Evolutionary conservation across 2,329 filamentous ascomycete genomes (phyloP), one percentile per base, ranked within the genome.

Genomic region (Dichotomopilus funicola): DNA sequence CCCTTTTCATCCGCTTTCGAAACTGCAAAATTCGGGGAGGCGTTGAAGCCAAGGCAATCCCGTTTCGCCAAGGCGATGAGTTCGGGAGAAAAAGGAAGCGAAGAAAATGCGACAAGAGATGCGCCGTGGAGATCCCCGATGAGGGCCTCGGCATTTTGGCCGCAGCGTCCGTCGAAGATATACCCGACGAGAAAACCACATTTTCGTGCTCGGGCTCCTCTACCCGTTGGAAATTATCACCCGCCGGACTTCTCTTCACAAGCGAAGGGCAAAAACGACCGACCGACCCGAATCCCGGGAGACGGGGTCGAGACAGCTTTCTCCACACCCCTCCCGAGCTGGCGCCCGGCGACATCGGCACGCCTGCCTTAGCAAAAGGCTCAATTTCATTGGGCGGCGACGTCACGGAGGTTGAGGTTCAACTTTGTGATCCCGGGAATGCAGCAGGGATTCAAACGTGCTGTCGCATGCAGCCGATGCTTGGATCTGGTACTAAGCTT

Each of bases 291-390:
- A 42, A 12, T 7, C 12, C 40, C 58, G 60, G 58, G 51, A 27
- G 52, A 54, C 54, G 49, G 54, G 58, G 49, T 51, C 51, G 45
- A 53, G 31, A 56, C 51, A 47, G 47, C 43, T 19, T 49, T 47
- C 43, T 59, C 50, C 52, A 46, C 46, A 48, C 38, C 19, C 33
- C 31, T 44, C 38, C 48, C 19, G 44, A 47, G 44, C 43, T 54
- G 56, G 38, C 52, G 47, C 50, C 10, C 19, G 40, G 63, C 63
- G 63, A 65, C 62, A 65, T 65, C 63, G 63, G 63, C 63, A 54
- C 19, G 51, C 35, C 35, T 36, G 56, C 57, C 58, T 66, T 68
- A 62, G 63, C 65, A 67, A 66, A 62, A 34, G 6, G 9, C 9
- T 13, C 13, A 6, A 34, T 41, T 5, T 66, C 58, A 66, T 67